Base-by-base conservation (phyloP, 805 yeast species). In the Suhomyces xylopsoci region DNA sequence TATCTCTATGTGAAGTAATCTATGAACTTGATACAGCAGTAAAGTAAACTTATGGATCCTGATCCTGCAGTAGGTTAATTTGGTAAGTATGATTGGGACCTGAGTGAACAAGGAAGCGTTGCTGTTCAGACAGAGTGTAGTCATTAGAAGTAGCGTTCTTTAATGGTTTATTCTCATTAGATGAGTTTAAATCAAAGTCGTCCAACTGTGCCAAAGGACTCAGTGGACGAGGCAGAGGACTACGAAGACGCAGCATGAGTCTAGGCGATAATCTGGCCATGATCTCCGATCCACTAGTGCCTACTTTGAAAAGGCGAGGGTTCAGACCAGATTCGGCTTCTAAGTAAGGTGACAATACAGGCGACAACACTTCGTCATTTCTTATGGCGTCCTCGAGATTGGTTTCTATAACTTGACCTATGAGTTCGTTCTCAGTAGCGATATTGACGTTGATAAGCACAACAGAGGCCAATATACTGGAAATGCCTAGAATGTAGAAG, bases 351-450 rank as follows among this genome's bases (percentile, higher is more conserved):
- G 81, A 73, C 40, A 81, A 63, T 0, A 79, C 56, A 0, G 83
- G 82, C 4, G 80, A 71, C 45, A 81, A 61, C 26, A 69, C 61
- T 52, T 75, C 81, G 58, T 81, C 82, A 26, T 71, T 63, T 24
- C 61, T 62, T 5, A 81, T 76, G 2, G 83, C 82, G 43, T 76
- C 79, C 50, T 73, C 79, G 7, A 81, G 61, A 1, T 82, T 77
- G 7, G 69, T 76, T 26, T 78, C 82, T 12, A 81, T 76, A 4
- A 80, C 79, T 22, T 71, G 73, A 43, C 77, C 77, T 6, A 77
- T 73, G 5, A 70, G 63, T 34, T 79, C 81, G 49, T 76, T 70
- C 54, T 79, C 81, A 6, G 76, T 68, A 9, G 66, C 60, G n/a
- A 73, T 53, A 47, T 73, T 72, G 26, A 78, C 55, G 57, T 79